Evolutionary conservation across 352 stramenopile genomes (phyloP).

Genomic region (Pythium apleroticum): DNA sequence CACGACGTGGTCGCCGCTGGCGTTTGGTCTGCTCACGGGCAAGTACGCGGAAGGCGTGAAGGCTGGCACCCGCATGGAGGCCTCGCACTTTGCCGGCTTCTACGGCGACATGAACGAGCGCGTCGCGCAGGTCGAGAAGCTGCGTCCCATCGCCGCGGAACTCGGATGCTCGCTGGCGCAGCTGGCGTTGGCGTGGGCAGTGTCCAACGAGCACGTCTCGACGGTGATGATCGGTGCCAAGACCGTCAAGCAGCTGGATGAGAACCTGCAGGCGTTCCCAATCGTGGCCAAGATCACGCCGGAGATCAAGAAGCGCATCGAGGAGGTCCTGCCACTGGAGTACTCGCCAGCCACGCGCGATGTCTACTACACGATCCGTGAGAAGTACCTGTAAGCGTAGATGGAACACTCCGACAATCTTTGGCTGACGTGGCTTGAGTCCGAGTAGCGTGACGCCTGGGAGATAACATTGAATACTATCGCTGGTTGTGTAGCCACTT

Average conservation of each 20-base stretch:
- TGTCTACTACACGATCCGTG: slow-evolving; percentile 10
- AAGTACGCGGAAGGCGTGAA: too few relatives aligned
- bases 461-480: too few relatives aligned
- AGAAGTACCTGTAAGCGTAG: too few relatives aligned
- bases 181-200: slow-evolving; percentile 45
- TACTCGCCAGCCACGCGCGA: slow-evolving; percentile 20
- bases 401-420: too few relatives aligned
- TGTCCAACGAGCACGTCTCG: slow-evolving; percentile 42
- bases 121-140: slow-evolving; percentile 26
- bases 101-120: too few relatives aligned
- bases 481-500: slow-evolving; percentile 6
- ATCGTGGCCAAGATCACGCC: slow-evolving; percentile 43
- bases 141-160: slow-evolving; percentile 33
- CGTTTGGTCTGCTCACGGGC: slow-evolving; percentile 51
- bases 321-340: slow-evolving; percentile 38
- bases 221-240: slow-evolving; percentile 45
- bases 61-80: too few relatives aligned
- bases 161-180: slow-evolving; percentile 40
- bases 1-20: slow-evolving; percentile 47
- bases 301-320: slow-evolving; percentile 44
- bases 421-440: too few relatives aligned
- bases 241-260: slow-evolving; percentile 38
- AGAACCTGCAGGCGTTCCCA: slow-evolving; percentile 52
- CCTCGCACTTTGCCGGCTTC: too few relatives aligned
- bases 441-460: too few relatives aligned